phyloP scores from a whole-genome alignment of 352 stramenopile species.

The Paralagenidium karlingii region DNA sequence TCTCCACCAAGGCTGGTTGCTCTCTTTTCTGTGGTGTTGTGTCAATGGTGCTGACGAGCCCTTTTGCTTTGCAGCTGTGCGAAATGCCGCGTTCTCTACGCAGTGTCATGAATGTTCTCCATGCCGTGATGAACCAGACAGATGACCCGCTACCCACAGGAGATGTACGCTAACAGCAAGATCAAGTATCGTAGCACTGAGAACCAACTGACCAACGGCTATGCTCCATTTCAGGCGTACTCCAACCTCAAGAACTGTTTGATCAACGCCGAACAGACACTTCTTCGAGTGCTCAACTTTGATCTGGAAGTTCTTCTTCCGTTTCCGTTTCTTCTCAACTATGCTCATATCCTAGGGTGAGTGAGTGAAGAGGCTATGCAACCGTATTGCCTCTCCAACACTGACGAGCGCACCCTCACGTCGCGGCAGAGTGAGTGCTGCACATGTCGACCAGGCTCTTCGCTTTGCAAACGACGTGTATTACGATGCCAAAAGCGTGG shows the following conservation, averaged over 20 bases:
- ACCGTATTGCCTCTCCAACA: too few species aligned
- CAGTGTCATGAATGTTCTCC: conserved; percentile 35
- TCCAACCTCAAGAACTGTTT: conserved; percentile 24
- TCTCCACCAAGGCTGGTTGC: conserved; percentile 6
- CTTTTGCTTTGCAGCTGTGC: conserved; percentile 15
- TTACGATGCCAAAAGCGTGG: conserved; percentile 10
- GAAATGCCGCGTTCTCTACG: conserved; percentile 27
- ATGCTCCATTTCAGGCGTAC: conserved; percentile 15
- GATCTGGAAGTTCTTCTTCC: conserved; percentile 27
- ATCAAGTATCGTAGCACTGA: conserved; percentile 3
- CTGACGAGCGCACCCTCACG: too few species aligned
- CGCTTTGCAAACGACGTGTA: conserved; percentile 21
- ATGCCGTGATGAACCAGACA: conserved; percentile 16
- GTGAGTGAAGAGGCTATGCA: too few species aligned
- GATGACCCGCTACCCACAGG: conserved; percentile 5
- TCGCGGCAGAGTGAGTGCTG: conserved; percentile 9
- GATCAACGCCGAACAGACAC: conserved; percentile 38
- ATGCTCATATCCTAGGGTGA: conserved; percentile 13
- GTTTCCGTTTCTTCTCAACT: conserved; percentile 19
- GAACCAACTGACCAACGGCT: conserved; percentile 6
- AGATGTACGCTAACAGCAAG: not conserved
- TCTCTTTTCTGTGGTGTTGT: not conserved
- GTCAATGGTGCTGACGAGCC: too few species aligned
- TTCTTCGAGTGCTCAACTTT: conserved; percentile 29
- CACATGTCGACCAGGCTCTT: conserved; percentile 20